phyloP scores from a whole-genome alignment of 2,329 filamentous ascomycete species.

The Dendrostoma leiphaemia region DNA sequence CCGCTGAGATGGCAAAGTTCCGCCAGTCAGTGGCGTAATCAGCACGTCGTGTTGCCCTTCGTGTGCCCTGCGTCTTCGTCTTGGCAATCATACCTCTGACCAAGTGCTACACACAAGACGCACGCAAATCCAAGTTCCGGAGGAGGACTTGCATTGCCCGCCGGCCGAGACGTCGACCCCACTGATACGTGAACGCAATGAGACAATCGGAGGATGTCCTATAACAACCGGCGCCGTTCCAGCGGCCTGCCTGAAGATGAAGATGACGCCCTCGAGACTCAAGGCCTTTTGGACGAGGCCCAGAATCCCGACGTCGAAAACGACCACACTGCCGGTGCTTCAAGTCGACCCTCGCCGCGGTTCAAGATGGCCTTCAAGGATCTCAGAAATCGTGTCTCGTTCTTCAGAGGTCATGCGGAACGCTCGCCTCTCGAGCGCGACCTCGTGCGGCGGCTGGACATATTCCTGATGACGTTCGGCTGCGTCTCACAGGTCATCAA shows the following conservation, averaged over 20 bases:
- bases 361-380: conserved; percentile 7
- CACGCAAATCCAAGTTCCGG: no score
- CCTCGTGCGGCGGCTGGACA: conserved; percentile 31
- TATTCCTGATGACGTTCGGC: conserved; percentile 34
- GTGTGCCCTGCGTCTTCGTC: no score
- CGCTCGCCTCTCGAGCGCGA: conserved; percentile 29
- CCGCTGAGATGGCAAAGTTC: no score
- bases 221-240: not conserved
- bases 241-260: not conserved
- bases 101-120: no score
- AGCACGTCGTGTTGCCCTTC: no score
- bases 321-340: not conserved
- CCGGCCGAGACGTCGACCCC: not conserved
- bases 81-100: no score
- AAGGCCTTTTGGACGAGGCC: not conserved
- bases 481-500: conserved; percentile 32
- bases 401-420: conserved; percentile 16
- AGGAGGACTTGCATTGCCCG: not conserved
- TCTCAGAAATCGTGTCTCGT: conserved; percentile 3
- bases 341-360: not conserved
- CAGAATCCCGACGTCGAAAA: not conserved
- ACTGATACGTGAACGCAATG: not conserved
- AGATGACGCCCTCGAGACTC: conserved; percentile 1
- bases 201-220: conserved; percentile 7
- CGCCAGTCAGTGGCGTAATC: no score